Conservation (phyloP, 345 rosid species). For the Clausena lansium region DNA sequence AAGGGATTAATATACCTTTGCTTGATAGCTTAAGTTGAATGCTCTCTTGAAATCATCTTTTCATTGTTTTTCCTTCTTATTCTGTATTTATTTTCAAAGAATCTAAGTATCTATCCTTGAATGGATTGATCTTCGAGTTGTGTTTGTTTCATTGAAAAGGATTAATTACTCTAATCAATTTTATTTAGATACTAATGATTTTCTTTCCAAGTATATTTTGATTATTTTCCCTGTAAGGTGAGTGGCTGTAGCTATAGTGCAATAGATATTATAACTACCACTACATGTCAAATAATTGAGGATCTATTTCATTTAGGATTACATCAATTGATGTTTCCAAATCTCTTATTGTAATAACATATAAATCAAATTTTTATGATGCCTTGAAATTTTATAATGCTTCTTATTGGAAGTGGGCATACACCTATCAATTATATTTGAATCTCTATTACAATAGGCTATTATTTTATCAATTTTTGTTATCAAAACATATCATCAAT, state of each 20-base stretch:
- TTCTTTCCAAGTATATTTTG: not conserved
- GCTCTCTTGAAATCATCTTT: not conserved
- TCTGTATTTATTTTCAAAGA: not conserved
- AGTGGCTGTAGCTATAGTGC: not conserved
- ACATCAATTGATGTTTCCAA: not conserved
- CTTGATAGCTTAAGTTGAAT: not conserved
- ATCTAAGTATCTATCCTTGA: not conserved
- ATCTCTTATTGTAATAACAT: not conserved
- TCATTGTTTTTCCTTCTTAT: no score
- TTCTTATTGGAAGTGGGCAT: slow-evolving; percentile 1
- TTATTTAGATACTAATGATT: not conserved
- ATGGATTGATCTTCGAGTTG: not conserved
- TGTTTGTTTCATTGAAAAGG: not conserved
- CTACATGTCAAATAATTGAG: slow-evolving; percentile 4
- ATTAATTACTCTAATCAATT: not conserved
- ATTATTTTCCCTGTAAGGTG: not conserved
- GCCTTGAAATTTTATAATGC: not conserved
- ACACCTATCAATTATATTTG: not conserved
- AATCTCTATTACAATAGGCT: slow-evolving; percentile 4
- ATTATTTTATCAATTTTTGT: not conserved
- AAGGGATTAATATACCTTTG: not conserved
- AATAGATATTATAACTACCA: not conserved
- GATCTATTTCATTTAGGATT: not conserved
- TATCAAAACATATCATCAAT: slow-evolving; percentile 6
- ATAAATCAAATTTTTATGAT: not conserved